Base-by-base conservation (phyloP, 176 grass and related monocot species). In the Cenchrus purpureus region DNA sequence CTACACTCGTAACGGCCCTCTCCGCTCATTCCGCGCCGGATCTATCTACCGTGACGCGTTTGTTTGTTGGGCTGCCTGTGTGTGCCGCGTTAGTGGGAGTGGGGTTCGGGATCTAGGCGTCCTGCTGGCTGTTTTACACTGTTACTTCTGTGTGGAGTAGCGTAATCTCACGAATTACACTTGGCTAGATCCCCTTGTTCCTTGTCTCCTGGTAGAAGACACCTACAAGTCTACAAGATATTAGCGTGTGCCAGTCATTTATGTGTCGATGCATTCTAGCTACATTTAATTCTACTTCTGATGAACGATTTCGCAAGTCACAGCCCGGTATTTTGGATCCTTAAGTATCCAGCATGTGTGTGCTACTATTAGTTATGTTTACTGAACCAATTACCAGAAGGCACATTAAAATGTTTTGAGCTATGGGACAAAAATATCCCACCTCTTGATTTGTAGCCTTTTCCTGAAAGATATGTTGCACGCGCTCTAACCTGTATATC, bases 91-190 rank as follows among this genome's bases (percentile, higher is more conserved):
- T 57, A 7, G 55, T 22, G 28, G 55, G 14, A 25, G 17, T 40
- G 69, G 55, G 9, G 81, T 64, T 62, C 10, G 81, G 44, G 69
- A 73, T 83, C 68, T 64, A 46, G 10, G 43, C 55, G 1, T 83
- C 55, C 40, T 20, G 68, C 17, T 19, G 1, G 57, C 19, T n/a
- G 17, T 59, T 15, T 59, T 15, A 25, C 22, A 25, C 22, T 25
- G 22, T 25, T 25, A 29, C 50, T 72, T 79, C 56, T 63, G 19
- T 65, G 13, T 6, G 25, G 49, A 7, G 14, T 43, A 2, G 65
- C 51, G 74, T 69, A 15, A 3, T 70, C 6, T 61, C 42, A 61
- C 42, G 10, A 28, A 48, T 20, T 5, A 2, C 34, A 34, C n/a
- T 45, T 61, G 43, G 29, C 29, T 2, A 60, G 22, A 7, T n/a